A percentile compares a stretch with the other conserved stretches of the same genome.
These are phyloP conservation scores for Calonectria pseudoturangicola DNA, from an alignment of 2,329 filamentous ascomycete genomes.

Conservation along the genomic window DNA sequence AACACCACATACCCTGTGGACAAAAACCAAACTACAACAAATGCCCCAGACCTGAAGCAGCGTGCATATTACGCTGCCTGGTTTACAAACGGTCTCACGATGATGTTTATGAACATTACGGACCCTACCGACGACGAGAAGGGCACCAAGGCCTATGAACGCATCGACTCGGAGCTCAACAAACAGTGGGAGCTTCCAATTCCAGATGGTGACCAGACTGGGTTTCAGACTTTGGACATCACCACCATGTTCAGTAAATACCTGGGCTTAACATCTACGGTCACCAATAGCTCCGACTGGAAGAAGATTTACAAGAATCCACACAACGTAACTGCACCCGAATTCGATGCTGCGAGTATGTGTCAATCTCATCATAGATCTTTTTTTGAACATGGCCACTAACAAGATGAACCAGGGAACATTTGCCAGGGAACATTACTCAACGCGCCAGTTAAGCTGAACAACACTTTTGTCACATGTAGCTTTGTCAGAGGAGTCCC, in stretches of 20 bases:
- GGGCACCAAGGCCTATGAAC: constrained; percentile 53
- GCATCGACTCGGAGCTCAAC: constrained; percentile 61
- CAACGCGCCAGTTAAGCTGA: constrained; percentile 62
- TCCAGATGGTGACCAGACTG: neutral
- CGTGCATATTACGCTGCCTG: constrained; percentile 66
- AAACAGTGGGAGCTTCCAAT: constrained; percentile 57
- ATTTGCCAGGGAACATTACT: constrained; percentile 52
- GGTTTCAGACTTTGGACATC: constrained; percentile 21
- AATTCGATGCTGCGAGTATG: constrained; percentile 32
- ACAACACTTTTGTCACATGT: constrained; percentile 57
- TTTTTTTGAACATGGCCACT: neutral
- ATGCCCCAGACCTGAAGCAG: constrained; percentile 32
- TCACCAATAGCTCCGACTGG: neutral
- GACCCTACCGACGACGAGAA: constrained; percentile 38
- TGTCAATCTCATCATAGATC: neutral
- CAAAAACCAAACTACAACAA: constrained; percentile 47
- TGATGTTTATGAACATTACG: constrained; percentile 63
- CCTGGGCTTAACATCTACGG: constrained; percentile 1
- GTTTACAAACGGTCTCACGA: constrained; percentile 62
- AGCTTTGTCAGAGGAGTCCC: constrained; percentile 62
- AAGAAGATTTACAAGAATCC: constrained; percentile 22
- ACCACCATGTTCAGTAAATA: constrained; percentile 23
- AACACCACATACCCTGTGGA: constrained; percentile 59
- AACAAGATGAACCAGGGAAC: neutral
- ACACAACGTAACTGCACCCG: neutral